A percentile compares a stretch with the other conserved stretches of the same genome.
Conservation (phyloP, 2,329 filamentous ascomycete genomes). For the Zasmidium citrigriseum region DNA sequence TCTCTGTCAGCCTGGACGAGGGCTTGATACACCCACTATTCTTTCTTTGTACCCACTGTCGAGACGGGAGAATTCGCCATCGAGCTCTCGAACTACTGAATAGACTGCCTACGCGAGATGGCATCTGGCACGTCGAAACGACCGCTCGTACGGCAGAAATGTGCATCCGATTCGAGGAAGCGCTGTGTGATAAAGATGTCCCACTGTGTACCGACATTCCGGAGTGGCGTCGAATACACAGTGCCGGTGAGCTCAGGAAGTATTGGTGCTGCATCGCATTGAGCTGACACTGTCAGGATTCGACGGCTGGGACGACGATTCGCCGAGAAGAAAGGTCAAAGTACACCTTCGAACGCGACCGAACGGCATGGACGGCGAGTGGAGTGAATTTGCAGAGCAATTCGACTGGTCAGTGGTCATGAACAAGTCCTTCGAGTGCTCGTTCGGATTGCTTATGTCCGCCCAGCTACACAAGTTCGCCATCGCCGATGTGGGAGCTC, state of each 20-base stretch:
- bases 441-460: neutral
- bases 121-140: slow-evolving; percentile 33
- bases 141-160: slow-evolving; percentile 26
- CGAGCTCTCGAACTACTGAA: slow-evolving; percentile 27
- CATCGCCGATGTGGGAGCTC: neutral
- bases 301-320: slow-evolving; percentile 24
- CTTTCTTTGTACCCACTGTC: slow-evolving; percentile 31
- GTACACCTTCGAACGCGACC: slow-evolving; percentile 24
- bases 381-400: slow-evolving; percentile 23
- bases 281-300: slow-evolving; percentile 6
- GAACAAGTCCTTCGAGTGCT: slow-evolving; percentile 8
- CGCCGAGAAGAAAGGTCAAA: slow-evolving; percentile 18
- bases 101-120: slow-evolving; percentile 24
- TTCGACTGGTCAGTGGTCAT: slow-evolving; percentile 26
- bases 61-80: slow-evolving; percentile 30
- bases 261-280: neutral
- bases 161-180: slow-evolving; percentile 29
- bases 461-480: neutral
- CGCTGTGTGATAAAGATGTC: slow-evolving; percentile 15
- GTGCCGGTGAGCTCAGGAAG: slow-evolving; percentile 11
- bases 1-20: slow-evolving; percentile 33
- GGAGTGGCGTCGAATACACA: slow-evolving; percentile 33
- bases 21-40: slow-evolving; percentile 32
- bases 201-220: slow-evolving; percentile 30
- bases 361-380: slow-evolving; percentile 35